phyloP scores from a whole-genome alignment of 176 grass and related monocot genomes.

The Musa itinerans region DNA sequence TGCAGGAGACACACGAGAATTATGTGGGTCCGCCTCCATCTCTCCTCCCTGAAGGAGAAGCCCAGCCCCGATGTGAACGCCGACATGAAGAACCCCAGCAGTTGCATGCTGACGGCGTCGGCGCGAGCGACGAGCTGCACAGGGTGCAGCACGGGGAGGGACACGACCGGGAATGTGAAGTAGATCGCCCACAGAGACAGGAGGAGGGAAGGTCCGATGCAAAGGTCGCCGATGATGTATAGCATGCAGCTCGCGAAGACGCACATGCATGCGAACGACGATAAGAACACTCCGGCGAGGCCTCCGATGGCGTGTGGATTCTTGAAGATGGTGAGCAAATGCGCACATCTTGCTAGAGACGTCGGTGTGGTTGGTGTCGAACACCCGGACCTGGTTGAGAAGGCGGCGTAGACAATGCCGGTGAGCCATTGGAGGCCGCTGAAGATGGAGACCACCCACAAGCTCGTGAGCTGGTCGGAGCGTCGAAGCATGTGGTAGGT shows the following conservation, averaged over 20 bases:
- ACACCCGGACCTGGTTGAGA: conserved; percentile 55
- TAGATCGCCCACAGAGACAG: conserved; percentile 73
- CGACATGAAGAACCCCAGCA: conserved; percentile 74
- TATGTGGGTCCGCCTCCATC: conserved; percentile 60
- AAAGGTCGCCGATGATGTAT: conserved; percentile 67
- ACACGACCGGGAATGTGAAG: conserved; percentile 64
- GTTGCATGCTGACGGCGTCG: conserved; percentile 77
- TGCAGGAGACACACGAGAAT: conserved; percentile 58
- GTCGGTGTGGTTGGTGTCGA: conserved; percentile 41
- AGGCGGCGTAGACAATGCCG: conserved; percentile 77
- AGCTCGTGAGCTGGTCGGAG: conserved; percentile 75
- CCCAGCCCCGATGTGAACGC: conserved; percentile 67
- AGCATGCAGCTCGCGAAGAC: conserved; percentile 69
- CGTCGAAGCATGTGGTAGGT: conserved; percentile 91
- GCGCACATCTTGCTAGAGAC: conserved; percentile 40
- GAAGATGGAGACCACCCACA: conserved; percentile 96
- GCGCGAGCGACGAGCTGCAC: conserved; percentile 69
- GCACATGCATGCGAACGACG: conserved; percentile 82
- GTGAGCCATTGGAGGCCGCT: conserved; percentile 76
- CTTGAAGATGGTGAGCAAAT: conserved; percentile 39
- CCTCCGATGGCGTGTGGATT: conserved; percentile 80
- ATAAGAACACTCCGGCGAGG: conserved; percentile 57
- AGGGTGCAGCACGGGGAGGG: conserved; percentile 55
- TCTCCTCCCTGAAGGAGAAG: conserved; percentile 67
- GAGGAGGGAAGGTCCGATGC: conserved; percentile 65